Evolutionary conservation across 352 stramenopile species (phyloP).

Genomic region (Globisporangium recalcitrans): DNA sequence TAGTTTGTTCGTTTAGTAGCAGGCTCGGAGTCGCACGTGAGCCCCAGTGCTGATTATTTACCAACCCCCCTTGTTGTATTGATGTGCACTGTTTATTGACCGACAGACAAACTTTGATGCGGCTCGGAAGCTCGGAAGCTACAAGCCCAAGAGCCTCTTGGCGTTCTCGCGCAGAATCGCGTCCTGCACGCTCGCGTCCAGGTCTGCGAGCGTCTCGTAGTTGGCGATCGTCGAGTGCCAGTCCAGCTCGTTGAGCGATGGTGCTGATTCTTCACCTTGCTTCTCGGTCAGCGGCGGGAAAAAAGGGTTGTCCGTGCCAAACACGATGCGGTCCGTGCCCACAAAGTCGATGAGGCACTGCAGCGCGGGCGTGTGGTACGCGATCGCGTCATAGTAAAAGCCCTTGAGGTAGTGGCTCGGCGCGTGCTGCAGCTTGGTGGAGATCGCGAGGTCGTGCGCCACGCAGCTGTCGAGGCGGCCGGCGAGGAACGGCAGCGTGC

Average conservation of each 20-base stretch:
- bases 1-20: no score
- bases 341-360: conserved; percentile 55
- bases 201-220: conserved; percentile 44
- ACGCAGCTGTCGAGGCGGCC: conserved; percentile 60
- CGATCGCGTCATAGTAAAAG: conserved; percentile 61
- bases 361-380: conserved; percentile 47
- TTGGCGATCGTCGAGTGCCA: conserved; percentile 40
- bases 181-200: conserved; percentile 27
- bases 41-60: no score
- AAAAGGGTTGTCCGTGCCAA: conserved; percentile 63
- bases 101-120: neutral
- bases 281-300: conserved; percentile 34
- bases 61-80: neutral
- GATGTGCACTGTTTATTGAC: no score
- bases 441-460: conserved; percentile 40
- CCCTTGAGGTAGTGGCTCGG: conserved; percentile 50
- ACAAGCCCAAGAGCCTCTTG: conserved; percentile 25
- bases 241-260: conserved; percentile 23
- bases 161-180: conserved; percentile 41
- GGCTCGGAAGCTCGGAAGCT: neutral
- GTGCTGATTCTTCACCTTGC: neutral
- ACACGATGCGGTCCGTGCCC: conserved; percentile 47
- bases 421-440: conserved; percentile 30
- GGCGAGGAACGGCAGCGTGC: conserved; percentile 54
- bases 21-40: no score